Base-by-base conservation (phyloP, 2,329 filamentous ascomycete genomes). In the Corynespora cassiicola region DNA sequence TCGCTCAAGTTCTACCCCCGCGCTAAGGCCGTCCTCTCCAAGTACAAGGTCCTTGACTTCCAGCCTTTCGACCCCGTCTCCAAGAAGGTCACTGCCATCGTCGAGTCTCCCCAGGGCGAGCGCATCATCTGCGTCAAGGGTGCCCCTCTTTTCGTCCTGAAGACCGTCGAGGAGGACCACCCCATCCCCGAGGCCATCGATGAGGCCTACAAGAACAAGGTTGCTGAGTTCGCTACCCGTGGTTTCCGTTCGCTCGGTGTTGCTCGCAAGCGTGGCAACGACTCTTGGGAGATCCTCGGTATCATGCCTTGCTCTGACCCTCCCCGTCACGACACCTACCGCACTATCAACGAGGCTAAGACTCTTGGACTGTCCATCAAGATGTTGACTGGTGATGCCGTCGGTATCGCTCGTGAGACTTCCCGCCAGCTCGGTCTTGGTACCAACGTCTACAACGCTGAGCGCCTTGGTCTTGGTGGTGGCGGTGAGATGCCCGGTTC, bases 231-330 rank as follows among this genome's bases (percentile, higher is more conserved):
- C 65, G 90, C 90, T 58, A 88, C 85, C 60, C 88, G 90, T 81
- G 90, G 90, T 76, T 95, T 95, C 81, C 88, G 90, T 73, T 94
- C 90, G 44, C 87, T 96, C 32, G 90, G 90, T 80, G 87, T 95
- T 75, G 90, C 90, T 62, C 89, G 90, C 74, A 95, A 94, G 81
- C 85, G 87, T 69, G 87, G 82, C 66, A 82, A 87, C 70, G 81
- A 83, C 65, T 76, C 81, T 39, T 96, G 90, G 90, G 88, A 95
- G 71, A 91, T 96, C 58, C 84, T 96, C 57, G 90, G 90, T 62
- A 95, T 96, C 63, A 92, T 95, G 88, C 90, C 90, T 64, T 95
- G 90, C 80, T 89, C 86, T 60, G 90, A 95, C 70, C 90, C 90
- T 58, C 90, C 90, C 56, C 88, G 90, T 65, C 85, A 95, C 76